Evolutionary conservation across 257 asterid genomes (phyloP).

Genomic region (Solanum rostratum): DNA sequence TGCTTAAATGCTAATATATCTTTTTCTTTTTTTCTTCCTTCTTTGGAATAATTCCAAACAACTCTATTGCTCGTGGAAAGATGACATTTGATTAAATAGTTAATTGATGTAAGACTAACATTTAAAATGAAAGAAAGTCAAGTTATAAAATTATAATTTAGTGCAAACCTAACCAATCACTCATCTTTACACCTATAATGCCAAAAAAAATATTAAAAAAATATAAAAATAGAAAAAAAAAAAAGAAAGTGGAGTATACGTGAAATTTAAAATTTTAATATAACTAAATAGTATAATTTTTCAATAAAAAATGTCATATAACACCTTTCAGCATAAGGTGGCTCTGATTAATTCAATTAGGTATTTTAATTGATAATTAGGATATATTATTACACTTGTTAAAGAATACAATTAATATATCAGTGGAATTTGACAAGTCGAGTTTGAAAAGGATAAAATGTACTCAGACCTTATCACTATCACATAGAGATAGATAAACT

Average conservation of each 20-base stretch:
- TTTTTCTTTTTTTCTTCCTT: background rate
- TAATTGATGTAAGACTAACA: background rate
- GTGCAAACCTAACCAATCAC: background rate
- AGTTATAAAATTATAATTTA: background rate
- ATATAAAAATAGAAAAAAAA: no score
- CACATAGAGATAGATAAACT: no score
- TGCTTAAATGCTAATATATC: background rate
- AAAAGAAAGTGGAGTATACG: background rate
- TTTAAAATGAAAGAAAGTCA: background rate
- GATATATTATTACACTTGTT: background rate
- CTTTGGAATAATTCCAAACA: background rate
- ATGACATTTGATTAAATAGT: background rate
- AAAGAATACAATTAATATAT: no score
- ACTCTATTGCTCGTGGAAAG: background rate
- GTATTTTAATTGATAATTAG: background rate
- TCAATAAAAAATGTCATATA: no score
- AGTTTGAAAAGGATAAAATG: no score
- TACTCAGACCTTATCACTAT: no score
- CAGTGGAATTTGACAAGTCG: no score
- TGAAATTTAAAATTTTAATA: no score
- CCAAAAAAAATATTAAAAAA: rapidly evolving
- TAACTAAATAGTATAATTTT: background rate
- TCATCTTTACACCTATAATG: background rate
- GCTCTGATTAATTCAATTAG: no score
- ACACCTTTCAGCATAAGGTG: background rate